Evolutionary conservation across 2,329 filamentous ascomycete species (phyloP).

Genomic region (Colletotrichum sp.): DNA sequence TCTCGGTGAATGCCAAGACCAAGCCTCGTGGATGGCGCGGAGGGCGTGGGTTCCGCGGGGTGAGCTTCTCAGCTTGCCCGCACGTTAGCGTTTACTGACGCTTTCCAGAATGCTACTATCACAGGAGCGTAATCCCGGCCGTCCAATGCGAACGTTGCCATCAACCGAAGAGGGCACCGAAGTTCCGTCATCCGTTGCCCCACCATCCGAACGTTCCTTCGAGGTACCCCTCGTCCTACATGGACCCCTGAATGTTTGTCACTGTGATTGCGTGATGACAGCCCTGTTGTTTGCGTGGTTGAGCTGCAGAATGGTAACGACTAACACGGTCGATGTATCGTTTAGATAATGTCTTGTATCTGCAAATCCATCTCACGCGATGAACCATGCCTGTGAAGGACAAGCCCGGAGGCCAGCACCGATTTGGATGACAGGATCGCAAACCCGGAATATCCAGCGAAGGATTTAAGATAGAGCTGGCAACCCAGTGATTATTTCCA

Average conservation of each 20-base stretch:
- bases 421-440: not conserved
- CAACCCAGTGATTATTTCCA: not conserved
- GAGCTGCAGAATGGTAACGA: not conserved
- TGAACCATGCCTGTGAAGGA: not conserved
- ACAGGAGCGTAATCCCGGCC: not conserved
- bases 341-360: not conserved
- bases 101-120: not conserved
- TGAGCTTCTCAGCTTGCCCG: not conserved
- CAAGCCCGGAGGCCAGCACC: not conserved
- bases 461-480: not conserved
- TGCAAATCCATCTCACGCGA: not conserved
- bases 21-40: not conserved
- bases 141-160: not conserved
- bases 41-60: not conserved
- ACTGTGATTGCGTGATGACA: not conserved
- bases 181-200: not conserved
- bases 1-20: not conserved
- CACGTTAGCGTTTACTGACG: not conserved
- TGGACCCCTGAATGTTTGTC: not conserved
- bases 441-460: not conserved
- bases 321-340: not conserved
- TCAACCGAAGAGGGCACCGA: not conserved
- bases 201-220: not conserved
- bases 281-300: not conserved
- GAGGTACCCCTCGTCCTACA: not conserved